Percentiles rank a stretch among this genome's conserved stretches.
These are phyloP conservation scores for Xylaria telfairii DNA, from an alignment of 495 filamentous ascomycete genomes.

Conservation along the genomic window DNA sequence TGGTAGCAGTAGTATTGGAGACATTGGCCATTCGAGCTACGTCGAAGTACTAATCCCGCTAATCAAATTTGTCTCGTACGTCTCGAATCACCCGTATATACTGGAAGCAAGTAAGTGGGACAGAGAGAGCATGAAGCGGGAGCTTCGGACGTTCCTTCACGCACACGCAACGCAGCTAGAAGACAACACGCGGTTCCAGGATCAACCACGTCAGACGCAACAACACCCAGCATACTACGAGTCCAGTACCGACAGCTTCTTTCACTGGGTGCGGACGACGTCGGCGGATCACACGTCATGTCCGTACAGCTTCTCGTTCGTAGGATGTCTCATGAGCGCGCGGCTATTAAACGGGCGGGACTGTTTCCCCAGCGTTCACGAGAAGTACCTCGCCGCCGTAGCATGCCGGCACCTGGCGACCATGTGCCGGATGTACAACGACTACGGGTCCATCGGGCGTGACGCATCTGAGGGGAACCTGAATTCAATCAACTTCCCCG, in stretches of 20 bases:
- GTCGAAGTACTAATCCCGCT: neutral
- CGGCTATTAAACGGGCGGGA: slow-evolving; percentile 2
- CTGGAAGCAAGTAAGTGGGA: neutral
- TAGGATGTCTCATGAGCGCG: slow-evolving; percentile 36
- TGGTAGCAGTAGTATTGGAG: neutral
- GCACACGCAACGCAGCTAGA: slow-evolving; percentile 32
- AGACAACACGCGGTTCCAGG: slow-evolving; percentile 28
- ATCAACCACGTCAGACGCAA: too few species aligned
- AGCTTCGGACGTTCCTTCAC: slow-evolving; percentile 32
- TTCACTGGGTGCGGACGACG: slow-evolving; percentile 42
- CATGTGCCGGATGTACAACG: slow-evolving; percentile 51
- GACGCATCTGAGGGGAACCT: slow-evolving; percentile 47
- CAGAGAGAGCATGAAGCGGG: neutral
- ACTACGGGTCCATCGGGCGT: slow-evolving; percentile 42
- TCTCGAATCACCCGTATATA: slow-evolving; percentile 18
- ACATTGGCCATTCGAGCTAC: neutral
- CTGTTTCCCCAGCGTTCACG: slow-evolving; percentile 20
- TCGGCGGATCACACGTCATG: slow-evolving; percentile 46
- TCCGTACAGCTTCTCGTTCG: slow-evolving; percentile 46
- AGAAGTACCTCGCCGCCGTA: slow-evolving; percentile 40
- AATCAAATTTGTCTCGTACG: slow-evolving; percentile 6
- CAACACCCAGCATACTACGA: neutral
- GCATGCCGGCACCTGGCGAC: slow-evolving; percentile 40
- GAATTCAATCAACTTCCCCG: slow-evolving; percentile 48
- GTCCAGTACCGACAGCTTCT: too few species aligned